These are phyloP conservation scores for Psilocybe cyanescens DNA, from an alignment of 768 basidiomycete species.

Conservation along the genomic window DNA sequence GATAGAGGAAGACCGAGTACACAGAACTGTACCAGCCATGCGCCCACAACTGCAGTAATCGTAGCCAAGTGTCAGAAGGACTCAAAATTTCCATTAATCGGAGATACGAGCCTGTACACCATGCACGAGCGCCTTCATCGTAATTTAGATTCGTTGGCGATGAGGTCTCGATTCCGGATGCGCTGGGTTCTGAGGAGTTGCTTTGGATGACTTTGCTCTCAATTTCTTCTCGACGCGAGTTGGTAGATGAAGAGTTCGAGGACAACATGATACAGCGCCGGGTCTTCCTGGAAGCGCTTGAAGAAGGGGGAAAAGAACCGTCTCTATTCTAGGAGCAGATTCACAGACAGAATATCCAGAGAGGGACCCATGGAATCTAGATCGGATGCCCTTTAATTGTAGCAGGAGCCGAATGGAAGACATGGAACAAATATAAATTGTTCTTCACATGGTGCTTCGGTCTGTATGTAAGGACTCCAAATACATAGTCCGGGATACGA, in stretches of 20 bases:
- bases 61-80: not conserved
- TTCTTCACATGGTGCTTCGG: not conserved
- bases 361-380: too few species aligned
- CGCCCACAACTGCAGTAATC: not conserved
- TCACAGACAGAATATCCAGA: not conserved
- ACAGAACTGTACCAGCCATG: conserved; percentile 1
- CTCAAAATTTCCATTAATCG: not conserved
- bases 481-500: not conserved
- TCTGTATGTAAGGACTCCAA: not conserved
- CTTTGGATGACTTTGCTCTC: not conserved
- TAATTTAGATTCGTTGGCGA: not conserved
- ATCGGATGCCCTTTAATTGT: too few species aligned
- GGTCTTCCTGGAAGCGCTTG: not conserved
- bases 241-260: not conserved
- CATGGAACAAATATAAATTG: not conserved
- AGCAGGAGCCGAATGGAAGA: not conserved
- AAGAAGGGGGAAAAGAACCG: not conserved
- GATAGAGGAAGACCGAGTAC: conserved; percentile 1
- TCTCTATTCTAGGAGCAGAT: not conserved
- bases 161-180: not conserved
- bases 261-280: not conserved
- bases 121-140: not conserved
- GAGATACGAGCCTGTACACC: conserved; percentile 2
- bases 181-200: not conserved
- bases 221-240: not conserved